Conservation (phyloP, 1,284 basidiomycete species). For the Apiotrichum gracile region DNA sequence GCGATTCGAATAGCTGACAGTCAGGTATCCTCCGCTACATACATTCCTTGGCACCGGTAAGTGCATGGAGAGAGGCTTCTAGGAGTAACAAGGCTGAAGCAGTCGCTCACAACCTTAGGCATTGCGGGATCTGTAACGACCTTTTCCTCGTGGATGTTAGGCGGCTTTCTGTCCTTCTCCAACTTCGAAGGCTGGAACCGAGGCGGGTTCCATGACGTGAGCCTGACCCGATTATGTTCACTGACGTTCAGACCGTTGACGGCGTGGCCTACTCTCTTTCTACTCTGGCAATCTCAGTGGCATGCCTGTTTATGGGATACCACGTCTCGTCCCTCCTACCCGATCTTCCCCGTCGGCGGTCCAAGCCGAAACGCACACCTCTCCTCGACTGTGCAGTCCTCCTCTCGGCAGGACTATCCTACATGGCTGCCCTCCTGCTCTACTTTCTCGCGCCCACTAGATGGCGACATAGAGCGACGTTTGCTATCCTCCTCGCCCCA, state of each 20-base stretch:
- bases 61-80: constrained; percentile 3
- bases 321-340: constrained; percentile 44
- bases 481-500: constrained; percentile 83
- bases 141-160: constrained; percentile 91
- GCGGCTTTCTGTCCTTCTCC: constrained; percentile 79
- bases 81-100: background rate
- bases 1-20: background rate
- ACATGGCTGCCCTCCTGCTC: constrained; percentile 58
- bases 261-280: constrained; percentile 75
- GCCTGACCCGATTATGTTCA: constrained; percentile 28
- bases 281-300: constrained; percentile 65
- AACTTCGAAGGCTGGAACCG: constrained; percentile 59
- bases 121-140: constrained; percentile 96
- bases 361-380: constrained; percentile 11
- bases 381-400: constrained; percentile 36
- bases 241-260: constrained; percentile 63
- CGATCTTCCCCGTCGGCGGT: constrained; percentile 53
- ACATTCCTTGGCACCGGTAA: constrained; percentile 80
- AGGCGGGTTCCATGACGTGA: constrained; percentile 69
- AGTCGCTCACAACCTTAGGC: constrained; percentile 51
- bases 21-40: constrained; percentile 81
- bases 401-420: constrained; percentile 42
- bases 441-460: constrained; percentile 67
- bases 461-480: constrained; percentile 73
- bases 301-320: constrained; percentile 33